Percentiles rank a stretch among this genome's conserved stretches.
phyloP scores from a whole-genome alignment of 345 rosid species.

The Chamaenerion angustifolium region DNA sequence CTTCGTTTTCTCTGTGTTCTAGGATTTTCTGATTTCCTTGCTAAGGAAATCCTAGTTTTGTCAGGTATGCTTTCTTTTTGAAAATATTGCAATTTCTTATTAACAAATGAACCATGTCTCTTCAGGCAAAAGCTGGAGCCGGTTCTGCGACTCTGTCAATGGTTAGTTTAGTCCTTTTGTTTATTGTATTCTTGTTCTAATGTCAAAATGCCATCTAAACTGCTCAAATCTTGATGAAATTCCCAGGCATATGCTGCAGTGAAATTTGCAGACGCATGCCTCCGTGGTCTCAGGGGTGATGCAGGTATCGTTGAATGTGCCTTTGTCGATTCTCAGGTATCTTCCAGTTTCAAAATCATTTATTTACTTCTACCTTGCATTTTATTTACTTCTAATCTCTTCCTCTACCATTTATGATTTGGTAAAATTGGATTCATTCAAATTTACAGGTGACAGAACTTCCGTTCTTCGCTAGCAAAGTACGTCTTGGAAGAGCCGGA shows the following conservation, averaged over 20 bases:
- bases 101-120: too few relatives aligned
- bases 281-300: slow-evolving; percentile 77
- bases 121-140: slow-evolving; percentile 90
- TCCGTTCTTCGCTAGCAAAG: slow-evolving; percentile 87
- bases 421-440: too few relatives aligned
- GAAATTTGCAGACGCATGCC: slow-evolving; percentile 90
- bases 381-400: neutral
- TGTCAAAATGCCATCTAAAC: neutral
- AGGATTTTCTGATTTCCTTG: too few relatives aligned
- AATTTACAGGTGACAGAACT: slow-evolving; percentile 74
- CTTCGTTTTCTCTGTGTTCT: too few relatives aligned
- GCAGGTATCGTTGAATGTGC: slow-evolving; percentile 59
- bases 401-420: neutral
- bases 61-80: too few relatives aligned
- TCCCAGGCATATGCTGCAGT: slow-evolving; percentile 96
- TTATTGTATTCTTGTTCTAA: neutral
- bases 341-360: neutral
- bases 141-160: slow-evolving; percentile 96
- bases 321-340: slow-evolving; percentile 70
- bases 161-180: slow-evolving; percentile 31
- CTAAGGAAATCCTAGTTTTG: too few relatives aligned
- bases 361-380: neutral
- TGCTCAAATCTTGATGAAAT: neutral
- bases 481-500: slow-evolving; percentile 66
- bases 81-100: slow-evolving; percentile 7